A percentile compares a stretch with the other conserved stretches of the same genome.
These are phyloP conservation scores for Letharia columbiana DNA, from an alignment of 495 filamentous ascomycete genomes.

Conservation along the genomic window DNA sequence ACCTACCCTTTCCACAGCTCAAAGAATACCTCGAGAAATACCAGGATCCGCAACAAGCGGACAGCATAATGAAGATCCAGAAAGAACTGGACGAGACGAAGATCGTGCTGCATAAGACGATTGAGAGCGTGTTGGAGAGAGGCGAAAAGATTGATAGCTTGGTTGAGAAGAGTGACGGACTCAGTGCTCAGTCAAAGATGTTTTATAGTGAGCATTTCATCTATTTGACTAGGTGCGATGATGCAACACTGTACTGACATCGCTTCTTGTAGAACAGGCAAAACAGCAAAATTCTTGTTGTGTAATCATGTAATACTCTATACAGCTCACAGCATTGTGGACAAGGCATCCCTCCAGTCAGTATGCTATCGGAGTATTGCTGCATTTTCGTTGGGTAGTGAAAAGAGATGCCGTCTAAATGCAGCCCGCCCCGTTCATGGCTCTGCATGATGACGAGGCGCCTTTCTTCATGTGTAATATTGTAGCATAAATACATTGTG, in stretches of 20 bases:
- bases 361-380: background rate
- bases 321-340: constrained; percentile 2
- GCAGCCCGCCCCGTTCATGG: background rate
- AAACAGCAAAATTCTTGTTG: constrained; percentile 98
- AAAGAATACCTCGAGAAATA: constrained; percentile 80
- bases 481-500: background rate
- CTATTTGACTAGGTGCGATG: background rate
- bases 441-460: background rate
- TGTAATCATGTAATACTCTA: constrained; percentile 53
- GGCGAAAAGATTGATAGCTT: constrained; percentile 87
- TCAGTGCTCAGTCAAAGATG: constrained; percentile 89
- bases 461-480: background rate
- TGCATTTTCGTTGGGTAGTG: background rate
- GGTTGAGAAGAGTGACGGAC: constrained; percentile 77
- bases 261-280: constrained; percentile 42
- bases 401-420: background rate
- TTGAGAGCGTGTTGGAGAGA: constrained; percentile 77
- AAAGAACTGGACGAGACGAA: constrained; percentile 97
- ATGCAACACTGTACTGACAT: constrained; percentile 4
- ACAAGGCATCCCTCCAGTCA: constrained; percentile 2
- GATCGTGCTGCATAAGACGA: constrained; percentile 95
- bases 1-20: constrained; percentile 56
- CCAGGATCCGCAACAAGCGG: constrained; percentile 81
- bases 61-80: constrained; percentile 91
- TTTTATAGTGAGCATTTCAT: constrained; percentile 62